Percentiles rank a stretch among this genome's conserved stretches.
phyloP scores from a whole-genome alignment of 179 eudicot genomes.

The Beta macrorhiza region DNA sequence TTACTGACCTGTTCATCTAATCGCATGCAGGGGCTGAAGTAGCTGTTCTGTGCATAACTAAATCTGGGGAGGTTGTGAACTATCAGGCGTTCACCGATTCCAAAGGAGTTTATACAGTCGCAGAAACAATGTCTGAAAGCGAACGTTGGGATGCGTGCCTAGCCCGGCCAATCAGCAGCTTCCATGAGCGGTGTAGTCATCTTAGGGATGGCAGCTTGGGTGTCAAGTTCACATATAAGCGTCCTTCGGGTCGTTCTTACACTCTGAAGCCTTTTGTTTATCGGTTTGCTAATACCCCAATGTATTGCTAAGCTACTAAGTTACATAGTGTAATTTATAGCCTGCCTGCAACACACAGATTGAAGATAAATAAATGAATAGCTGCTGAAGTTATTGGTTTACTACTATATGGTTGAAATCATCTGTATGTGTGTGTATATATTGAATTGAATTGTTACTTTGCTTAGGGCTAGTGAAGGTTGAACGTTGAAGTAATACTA shows the following conservation, averaged over 20 bases:
- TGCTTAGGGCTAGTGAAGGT: background rate
- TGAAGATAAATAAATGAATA: constrained; percentile 13
- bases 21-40: constrained; percentile 83
- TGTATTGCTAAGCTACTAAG: constrained; percentile 45
- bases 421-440: background rate
- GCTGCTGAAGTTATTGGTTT: background rate
- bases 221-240: constrained; percentile 77
- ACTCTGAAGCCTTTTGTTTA: constrained; percentile 82
- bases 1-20: background rate
- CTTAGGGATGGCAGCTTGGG: constrained; percentile 59
- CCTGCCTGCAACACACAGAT: background rate
- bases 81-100: constrained; percentile 93
- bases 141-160: constrained; percentile 94
- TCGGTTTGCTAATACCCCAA: constrained; percentile 48
- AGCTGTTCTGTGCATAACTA: constrained; percentile 95
- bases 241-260: constrained; percentile 71
- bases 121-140: constrained; percentile 97
- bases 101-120: constrained; percentile 81
- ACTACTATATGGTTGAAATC: background rate
- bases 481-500: background rate
- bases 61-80: constrained; percentile 90
- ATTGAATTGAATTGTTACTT: background rate
- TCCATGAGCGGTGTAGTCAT: constrained; percentile 73
- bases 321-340: background rate
- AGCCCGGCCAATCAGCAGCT: constrained; percentile 95